Evolutionary conservation across 345 rosid genomes (phyloP).

Genomic region (Eucalyptus marginata): DNA sequence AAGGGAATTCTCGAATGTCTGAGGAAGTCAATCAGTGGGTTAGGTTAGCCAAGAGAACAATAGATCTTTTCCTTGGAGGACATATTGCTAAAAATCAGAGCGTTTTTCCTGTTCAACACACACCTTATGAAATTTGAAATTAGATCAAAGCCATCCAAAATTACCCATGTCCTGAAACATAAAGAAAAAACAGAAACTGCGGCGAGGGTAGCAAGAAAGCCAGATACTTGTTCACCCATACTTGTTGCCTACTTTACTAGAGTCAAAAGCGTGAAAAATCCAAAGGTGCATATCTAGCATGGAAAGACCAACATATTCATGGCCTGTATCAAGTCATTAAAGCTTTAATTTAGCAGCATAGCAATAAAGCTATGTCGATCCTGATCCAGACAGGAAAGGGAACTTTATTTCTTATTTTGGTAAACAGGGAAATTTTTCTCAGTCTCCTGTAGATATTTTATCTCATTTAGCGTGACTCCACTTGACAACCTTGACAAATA

Average conservation of each 20-base stretch:
- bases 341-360: background rate
- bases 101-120: background rate
- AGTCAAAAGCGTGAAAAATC: background rate
- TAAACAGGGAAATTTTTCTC: no score
- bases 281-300: background rate
- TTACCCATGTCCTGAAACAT: background rate
- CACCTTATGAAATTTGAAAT: background rate
- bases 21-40: background rate
- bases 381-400: background rate
- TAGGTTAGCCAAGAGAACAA: background rate
- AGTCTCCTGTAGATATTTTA: background rate
- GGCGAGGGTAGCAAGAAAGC: background rate
- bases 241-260: background rate
- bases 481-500: background rate
- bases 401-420: background rate
- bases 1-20: background rate
- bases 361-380: background rate
- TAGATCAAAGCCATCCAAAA: background rate
- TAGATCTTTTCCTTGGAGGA: background rate
- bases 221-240: background rate
- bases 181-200: background rate
- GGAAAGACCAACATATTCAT: background rate
- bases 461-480: background rate
- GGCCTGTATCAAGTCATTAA: background rate
- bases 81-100: background rate